Evolutionary conservation across 2,329 filamentous ascomycete species (phyloP).

Genomic region (Orbilia ellipsospora): DNA sequence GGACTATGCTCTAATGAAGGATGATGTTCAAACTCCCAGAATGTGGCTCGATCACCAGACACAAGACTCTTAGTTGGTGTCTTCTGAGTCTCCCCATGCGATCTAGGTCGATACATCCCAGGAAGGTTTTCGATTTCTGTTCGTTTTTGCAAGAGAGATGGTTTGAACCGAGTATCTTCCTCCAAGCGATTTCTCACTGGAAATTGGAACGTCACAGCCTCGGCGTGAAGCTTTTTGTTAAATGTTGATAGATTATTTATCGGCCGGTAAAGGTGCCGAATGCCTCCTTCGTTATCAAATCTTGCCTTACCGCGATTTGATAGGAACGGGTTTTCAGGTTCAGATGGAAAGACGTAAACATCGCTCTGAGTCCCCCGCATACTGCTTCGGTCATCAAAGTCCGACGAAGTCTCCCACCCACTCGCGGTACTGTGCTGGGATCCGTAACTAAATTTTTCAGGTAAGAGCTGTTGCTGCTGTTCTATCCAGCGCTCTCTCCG

Average conservation of each 20-base stretch:
- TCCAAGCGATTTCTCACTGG: slow-evolving; percentile 14
- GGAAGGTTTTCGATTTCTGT: slow-evolving; percentile 10
- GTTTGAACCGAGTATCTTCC: slow-evolving; percentile 24
- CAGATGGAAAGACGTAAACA: slow-evolving; percentile 1
- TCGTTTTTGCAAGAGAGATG: slow-evolving; percentile 19
- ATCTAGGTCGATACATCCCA: not conserved
- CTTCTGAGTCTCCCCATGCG: slow-evolving; percentile 21
- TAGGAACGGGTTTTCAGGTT: slow-evolving; percentile 42
- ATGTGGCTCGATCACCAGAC: slow-evolving; percentile 7
- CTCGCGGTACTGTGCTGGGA: slow-evolving; percentile 8
- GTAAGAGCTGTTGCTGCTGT: slow-evolving; percentile 13
- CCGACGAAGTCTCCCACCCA: slow-evolving; percentile 31
- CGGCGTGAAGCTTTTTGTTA: slow-evolving; percentile 28
- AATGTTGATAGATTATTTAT: slow-evolving; percentile 28
- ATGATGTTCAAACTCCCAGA: slow-evolving; percentile 33
- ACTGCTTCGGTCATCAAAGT: slow-evolving; percentile 38
- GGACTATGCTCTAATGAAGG: slow-evolving; percentile 26
- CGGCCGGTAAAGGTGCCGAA: slow-evolving; percentile 40
- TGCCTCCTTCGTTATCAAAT: slow-evolving; percentile 44
- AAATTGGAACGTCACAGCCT: slow-evolving; percentile 22
- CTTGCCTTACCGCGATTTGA: slow-evolving; percentile 25
- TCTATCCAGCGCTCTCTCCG: slow-evolving; percentile 44
- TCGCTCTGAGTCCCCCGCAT: slow-evolving; percentile 17
- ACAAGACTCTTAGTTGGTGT: slow-evolving; percentile 11
- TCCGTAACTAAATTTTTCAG: slow-evolving; percentile 18